A percentile compares a stretch with the other conserved stretches of the same genome.
Evolutionary conservation across 164 flowering plant genomes (phyloP).

Genomic region (Nymphaea colorata): DNA sequence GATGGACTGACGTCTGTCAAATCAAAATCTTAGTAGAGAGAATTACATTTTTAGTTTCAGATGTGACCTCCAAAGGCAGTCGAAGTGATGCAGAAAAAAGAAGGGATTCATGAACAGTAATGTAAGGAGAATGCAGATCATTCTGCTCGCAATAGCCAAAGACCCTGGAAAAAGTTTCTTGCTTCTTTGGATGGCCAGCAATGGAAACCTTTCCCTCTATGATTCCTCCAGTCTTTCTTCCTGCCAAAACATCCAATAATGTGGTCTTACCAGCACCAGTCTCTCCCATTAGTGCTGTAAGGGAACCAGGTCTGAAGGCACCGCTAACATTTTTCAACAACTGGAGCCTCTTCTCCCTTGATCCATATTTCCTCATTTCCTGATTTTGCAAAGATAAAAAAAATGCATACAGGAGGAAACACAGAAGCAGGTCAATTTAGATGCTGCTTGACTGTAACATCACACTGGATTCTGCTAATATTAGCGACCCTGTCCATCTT

Average conservation of each 20-base stretch:
- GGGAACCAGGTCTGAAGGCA: not conserved
- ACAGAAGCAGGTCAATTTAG: no score
- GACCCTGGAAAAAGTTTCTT: slow-evolving; percentile 1
- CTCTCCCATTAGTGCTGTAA: slow-evolving; percentile 1
- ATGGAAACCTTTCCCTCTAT: not conserved
- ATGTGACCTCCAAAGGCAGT: not conserved
- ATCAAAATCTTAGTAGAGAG: not conserved
- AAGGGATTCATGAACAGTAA: slow-evolving; percentile 3
- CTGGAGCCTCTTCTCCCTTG: not conserved
- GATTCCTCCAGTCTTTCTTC: slow-evolving; percentile 2
- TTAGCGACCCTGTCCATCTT: no score
- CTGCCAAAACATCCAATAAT: not conserved
- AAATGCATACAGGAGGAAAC: no score
- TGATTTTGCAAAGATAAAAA: not conserved
- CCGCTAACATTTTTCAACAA: slow-evolving; percentile 1
- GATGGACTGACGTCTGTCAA: no score
- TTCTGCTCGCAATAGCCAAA: slow-evolving; percentile 2
- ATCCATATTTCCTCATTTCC: not conserved
- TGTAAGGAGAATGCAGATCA: slow-evolving; percentile 2
- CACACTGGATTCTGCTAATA: no score
- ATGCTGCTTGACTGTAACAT: no score
- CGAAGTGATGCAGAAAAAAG: slow-evolving; percentile 1
- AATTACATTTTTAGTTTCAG: not conserved
- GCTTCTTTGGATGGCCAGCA: not conserved
- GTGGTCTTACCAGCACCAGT: slow-evolving; percentile 4